phyloP scores from a whole-genome alignment of 148 eudicot genomes.

The Rhododendron vialii region DNA sequence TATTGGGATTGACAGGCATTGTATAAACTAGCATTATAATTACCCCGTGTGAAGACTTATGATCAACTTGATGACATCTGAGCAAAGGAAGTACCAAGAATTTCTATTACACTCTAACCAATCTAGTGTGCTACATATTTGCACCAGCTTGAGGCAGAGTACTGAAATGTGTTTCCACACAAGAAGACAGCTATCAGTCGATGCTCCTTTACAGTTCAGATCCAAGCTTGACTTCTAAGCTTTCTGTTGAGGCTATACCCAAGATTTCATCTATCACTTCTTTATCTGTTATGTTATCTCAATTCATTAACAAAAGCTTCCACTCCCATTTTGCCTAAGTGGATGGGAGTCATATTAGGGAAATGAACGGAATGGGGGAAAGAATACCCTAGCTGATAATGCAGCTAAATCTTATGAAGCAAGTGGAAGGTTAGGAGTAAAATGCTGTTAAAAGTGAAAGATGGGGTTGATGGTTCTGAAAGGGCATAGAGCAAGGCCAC shows the following conservation, averaged over 20 bases:
- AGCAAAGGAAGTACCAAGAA: neutral
- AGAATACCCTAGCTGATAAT: neutral
- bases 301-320: neutral
- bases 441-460: neutral
- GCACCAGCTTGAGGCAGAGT: neutral
- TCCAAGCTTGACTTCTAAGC: neutral
- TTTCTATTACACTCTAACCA: neutral
- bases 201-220: neutral
- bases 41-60: neutral
- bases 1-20: neutral
- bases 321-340: neutral
- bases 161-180: neutral
- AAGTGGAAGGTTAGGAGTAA: neutral
- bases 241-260: neutral
- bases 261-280: neutral
- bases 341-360: neutral
- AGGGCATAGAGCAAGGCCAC: neutral
- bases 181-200: neutral
- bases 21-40: neutral
- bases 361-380: neutral
- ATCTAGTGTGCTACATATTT: neutral
- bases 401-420: neutral
- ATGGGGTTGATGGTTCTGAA: neutral
- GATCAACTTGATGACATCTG: neutral
- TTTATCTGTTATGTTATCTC: neutral